Conservation (phyloP, 371 early-diverging fungal species). For the Zychaea mexicana region DNA sequence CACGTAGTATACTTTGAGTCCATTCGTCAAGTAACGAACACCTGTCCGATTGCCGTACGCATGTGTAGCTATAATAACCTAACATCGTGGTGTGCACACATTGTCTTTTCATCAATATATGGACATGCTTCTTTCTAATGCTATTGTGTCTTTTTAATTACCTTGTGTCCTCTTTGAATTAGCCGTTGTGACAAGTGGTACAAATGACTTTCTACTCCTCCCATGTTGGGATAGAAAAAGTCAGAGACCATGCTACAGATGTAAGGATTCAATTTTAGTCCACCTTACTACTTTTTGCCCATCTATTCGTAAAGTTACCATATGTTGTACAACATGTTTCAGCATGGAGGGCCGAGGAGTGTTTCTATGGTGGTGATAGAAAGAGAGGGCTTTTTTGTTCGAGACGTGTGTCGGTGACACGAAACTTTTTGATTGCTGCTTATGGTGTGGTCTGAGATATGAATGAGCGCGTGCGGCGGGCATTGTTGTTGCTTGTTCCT, state of each 20-base stretch:
- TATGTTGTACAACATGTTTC: conserved; percentile 54
- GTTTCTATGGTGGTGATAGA: background rate
- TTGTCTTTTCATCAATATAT: background rate
- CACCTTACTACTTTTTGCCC: no score
- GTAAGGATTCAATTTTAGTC: no score
- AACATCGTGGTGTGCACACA: background rate
- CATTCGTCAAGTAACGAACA: conserved; percentile 90
- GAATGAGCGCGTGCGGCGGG: no score
- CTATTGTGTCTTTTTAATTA: conserved; percentile 21
- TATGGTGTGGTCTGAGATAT: no score
- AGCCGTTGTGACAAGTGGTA: conserved; percentile 91
- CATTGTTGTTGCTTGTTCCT: no score
- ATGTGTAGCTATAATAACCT: conserved; percentile 88
- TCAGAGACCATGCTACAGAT: conserved; percentile 88
- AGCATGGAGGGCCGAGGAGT: background rate
- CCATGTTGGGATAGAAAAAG: conserved; percentile 98
- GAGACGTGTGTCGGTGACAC: no score
- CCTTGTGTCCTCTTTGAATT: conserved; percentile 93
- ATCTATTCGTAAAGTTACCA: conserved; percentile 45
- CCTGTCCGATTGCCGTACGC: conserved; percentile 86
- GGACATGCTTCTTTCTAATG: conserved; percentile 1
- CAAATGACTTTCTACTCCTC: conserved; percentile 98
- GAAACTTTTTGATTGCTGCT: no score
- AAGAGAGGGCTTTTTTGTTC: background rate
- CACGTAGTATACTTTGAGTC: conserved; percentile 98